A percentile compares a stretch with the other conserved stretches of the same genome.
Evolutionary conservation across 306 rosid species (phyloP).

Genomic region (Quercus bicolor): DNA sequence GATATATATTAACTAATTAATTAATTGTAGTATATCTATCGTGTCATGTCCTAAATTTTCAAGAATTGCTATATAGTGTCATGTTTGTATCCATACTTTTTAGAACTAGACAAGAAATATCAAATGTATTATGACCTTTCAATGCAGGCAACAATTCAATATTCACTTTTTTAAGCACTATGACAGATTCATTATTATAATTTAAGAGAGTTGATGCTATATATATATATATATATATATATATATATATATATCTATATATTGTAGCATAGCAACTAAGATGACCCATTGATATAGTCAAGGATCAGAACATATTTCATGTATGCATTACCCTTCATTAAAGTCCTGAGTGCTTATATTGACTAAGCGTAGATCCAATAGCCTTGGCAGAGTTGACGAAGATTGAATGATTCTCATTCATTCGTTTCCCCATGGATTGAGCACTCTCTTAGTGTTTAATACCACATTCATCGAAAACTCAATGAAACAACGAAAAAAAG

Average conservation of each 20-base stretch:
- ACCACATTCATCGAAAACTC: conserved; percentile 86
- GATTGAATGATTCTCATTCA: conserved; percentile 86
- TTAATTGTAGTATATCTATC: too few species aligned
- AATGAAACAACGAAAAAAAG: conserved; percentile 23
- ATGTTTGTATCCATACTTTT: too few species aligned
- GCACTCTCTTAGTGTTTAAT: conserved; percentile 77
- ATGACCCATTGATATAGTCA: background rate
- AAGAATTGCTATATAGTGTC: too few species aligned
- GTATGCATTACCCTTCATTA: conserved; percentile 82
- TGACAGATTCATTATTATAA: background rate
- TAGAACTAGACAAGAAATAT: too few species aligned
- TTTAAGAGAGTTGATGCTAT: background rate
- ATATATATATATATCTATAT: background rate
- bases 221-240: background rate
- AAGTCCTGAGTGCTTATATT: conserved; percentile 92
- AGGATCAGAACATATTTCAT: background rate
- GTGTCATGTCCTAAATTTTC: too few species aligned
- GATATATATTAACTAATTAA: too few species aligned
- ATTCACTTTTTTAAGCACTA: background rate
- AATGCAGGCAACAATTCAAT: background rate
- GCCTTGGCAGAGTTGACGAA: conserved; percentile 98
- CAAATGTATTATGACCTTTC: background rate
- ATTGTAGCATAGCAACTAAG: background rate
- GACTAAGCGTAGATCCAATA: conserved; percentile 88
- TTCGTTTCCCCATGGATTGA: conserved; percentile 87